Evolutionary conservation across 805 yeast genomes (phyloP), one percentile per base, ranked within the genome.

Genomic region (Myxozyma vanderwaltii): DNA sequence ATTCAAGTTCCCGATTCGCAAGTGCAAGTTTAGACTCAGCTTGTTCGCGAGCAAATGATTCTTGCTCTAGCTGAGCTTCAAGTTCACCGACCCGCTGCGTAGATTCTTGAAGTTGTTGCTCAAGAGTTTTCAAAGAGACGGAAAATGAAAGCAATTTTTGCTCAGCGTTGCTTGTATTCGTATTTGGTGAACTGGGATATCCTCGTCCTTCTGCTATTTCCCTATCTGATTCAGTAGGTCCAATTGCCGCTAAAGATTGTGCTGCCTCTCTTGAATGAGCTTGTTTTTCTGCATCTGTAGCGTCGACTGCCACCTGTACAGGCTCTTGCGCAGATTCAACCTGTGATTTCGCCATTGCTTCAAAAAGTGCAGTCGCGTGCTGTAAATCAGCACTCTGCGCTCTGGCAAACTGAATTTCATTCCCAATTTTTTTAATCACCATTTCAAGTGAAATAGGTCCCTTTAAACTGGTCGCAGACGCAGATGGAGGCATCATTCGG

Each of bases 391-490:
- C 23, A 13, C 29, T 26, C 45, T 64, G 67, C 2, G 58, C 56
- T 35, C 48, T 46, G 10, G 64, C 59, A 21, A 50, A 36, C 39
- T 56, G 54, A 13, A 64, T 50, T 39, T 64, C 67, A 31, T 50
- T 61, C 26, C 23, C 31, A 15, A 64, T 43, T 40, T 56, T 63
- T 27, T 48, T 56, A 13, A 64, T 44, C 29, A 59, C 48, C 66
- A 64, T 56, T 15, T 62, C 63, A 33, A 64, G 39, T 12, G 64
- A 58, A 21, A 64, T 52, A 7, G 65, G 65, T 3, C 65, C 63
- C 49, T 63, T 62, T 23, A 49, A 19, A 2, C 56, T 17, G 2
- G 47, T 41, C 10, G 51, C 21, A 12, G 52, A 38, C 43, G 21
- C 38, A 15, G 39, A 21, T 2, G 56, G n/a, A 4, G 58, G 38